Conservation (phyloP, 768 basidiomycete species). For the Termitomyces titanicus region DNA sequence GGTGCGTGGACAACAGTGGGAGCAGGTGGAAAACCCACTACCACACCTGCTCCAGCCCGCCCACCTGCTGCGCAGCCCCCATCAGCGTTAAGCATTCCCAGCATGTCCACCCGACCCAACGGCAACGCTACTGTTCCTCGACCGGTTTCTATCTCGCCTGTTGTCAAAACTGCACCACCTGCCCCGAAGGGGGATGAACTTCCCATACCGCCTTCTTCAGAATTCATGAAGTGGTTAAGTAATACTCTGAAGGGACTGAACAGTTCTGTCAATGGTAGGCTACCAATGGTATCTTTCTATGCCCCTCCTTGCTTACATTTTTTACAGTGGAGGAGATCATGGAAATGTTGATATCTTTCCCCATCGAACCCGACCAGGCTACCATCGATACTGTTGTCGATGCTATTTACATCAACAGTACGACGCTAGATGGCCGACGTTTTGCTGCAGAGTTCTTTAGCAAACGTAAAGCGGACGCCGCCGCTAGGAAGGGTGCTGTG, state of each 20-base stretch:
- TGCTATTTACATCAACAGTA: constrained; percentile 90
- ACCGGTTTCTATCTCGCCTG: constrained; percentile 32
- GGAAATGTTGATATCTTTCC: constrained; percentile 92
- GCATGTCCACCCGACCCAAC: constrained; percentile 35
- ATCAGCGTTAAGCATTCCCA: constrained; percentile 22
- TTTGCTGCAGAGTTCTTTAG: constrained; percentile 91
- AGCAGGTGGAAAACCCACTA: constrained; percentile 57
- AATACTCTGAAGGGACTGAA: constrained; percentile 80
- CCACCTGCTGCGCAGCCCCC: constrained; percentile 27
- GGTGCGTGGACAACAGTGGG: constrained; percentile 89
- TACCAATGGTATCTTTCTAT: not conserved
- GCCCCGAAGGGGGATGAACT: constrained; percentile 53
- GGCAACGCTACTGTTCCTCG: constrained; percentile 30
- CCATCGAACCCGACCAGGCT: constrained; percentile 79
- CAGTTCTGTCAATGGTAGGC: constrained; percentile 63
- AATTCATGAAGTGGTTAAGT: constrained; percentile 90
- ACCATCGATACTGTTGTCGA: constrained; percentile 93
- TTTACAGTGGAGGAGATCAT: constrained; percentile 89
- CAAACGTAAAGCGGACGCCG: constrained; percentile 82
- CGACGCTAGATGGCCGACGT: constrained; percentile 90
- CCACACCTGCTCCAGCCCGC: constrained; percentile 29
- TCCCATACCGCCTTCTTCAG: constrained; percentile 70
- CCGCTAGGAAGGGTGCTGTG: constrained; percentile 40
- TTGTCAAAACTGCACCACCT: constrained; percentile 28
- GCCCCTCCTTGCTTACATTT: not conserved